Evolutionary conservation across 1,139 yeast genomes (phyloP).

Genomic region (Scheffersomyces illinoinensis): DNA sequence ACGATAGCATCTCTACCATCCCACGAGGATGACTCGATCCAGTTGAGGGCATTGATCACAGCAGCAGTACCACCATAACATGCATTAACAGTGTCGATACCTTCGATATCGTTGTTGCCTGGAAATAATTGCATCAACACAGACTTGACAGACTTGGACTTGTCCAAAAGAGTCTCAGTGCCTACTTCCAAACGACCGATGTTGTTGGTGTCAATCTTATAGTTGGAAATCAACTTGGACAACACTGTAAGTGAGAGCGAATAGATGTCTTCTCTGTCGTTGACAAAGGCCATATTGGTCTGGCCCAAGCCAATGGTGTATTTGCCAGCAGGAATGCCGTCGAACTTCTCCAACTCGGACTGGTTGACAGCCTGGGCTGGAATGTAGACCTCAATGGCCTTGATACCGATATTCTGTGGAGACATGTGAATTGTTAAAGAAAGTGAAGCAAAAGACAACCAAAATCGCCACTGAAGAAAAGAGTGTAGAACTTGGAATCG

Average conservation of each 20-base stretch:
- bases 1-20: constrained; percentile 98
- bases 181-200: constrained; percentile 98
- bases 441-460: neutral
- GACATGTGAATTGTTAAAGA: constrained; percentile 7
- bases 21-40: constrained; percentile 97
- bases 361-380: constrained; percentile 87
- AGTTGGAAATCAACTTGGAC: constrained; percentile 72
- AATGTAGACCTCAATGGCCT: constrained; percentile 89
- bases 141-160: constrained; percentile 95
- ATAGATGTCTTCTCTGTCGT: constrained; percentile 96
- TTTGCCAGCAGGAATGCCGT: constrained; percentile 89
- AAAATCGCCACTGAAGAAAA: constrained; percentile 1
- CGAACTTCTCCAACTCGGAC: constrained; percentile 79
- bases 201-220: constrained; percentile 74
- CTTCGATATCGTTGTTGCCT: constrained; percentile 89
- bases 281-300: constrained; percentile 96
- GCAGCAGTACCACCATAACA: constrained; percentile 99
- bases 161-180: constrained; percentile 95
- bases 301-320: constrained; percentile 98
- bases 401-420: constrained; percentile 90
- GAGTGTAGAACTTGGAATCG: neutral
- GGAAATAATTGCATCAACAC: constrained; percentile 94
- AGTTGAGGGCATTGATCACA: constrained; percentile 87
- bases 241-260: constrained; percentile 86
- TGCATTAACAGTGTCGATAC: constrained; percentile 94